Evolutionary conservation across 106 monocot genomes (phyloP).

Genomic region (Vanilla planifolia): DNA sequence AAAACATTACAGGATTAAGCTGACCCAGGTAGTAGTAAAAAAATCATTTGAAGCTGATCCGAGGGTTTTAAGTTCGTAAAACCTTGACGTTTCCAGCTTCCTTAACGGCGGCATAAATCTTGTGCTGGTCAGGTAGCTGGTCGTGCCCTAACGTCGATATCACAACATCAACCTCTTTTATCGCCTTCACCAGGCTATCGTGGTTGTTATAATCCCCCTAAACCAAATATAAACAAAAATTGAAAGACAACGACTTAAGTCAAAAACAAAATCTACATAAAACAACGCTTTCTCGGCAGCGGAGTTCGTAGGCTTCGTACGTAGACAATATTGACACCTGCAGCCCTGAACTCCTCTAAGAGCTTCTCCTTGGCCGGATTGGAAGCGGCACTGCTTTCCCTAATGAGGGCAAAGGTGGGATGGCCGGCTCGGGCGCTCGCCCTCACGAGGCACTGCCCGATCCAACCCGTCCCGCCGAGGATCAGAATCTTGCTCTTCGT

Average conservation of each 20-base stretch:
- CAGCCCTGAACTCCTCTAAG: slow-evolving; percentile 26
- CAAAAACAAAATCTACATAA: not conserved
- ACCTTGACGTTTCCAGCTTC: slow-evolving; percentile 37
- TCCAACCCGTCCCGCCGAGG: slow-evolving; percentile 53
- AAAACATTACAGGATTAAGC: too few relatives aligned
- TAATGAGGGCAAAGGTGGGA: slow-evolving; percentile 38
- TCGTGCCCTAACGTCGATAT: slow-evolving; percentile 29
- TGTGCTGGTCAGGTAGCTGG: slow-evolving; percentile 31
- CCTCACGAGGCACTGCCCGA: slow-evolving; percentile 35
- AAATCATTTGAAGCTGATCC: too few relatives aligned
- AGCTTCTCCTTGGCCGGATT: slow-evolving; percentile 38
- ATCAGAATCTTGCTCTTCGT: slow-evolving; percentile 44
- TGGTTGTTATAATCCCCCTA: slow-evolving; percentile 47
- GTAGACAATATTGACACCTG: slow-evolving; percentile 39
- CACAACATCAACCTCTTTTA: slow-evolving; percentile 48
- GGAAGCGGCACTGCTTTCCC: slow-evolving; percentile 26
- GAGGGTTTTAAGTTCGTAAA: not conserved
- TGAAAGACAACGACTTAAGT: not conserved
- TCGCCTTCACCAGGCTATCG: slow-evolving; percentile 35
- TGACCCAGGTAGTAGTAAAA: too few relatives aligned
- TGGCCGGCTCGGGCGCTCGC: slow-evolving; percentile 30
- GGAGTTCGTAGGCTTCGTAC: slow-evolving; percentile 12
- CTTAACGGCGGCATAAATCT: slow-evolving; percentile 43
- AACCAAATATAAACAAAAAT: not conserved
- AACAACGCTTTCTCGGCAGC: not conserved